phyloP scores from a whole-genome alignment of 2,329 filamentous ascomycete species.

The Bipolaris oryzae region DNA sequence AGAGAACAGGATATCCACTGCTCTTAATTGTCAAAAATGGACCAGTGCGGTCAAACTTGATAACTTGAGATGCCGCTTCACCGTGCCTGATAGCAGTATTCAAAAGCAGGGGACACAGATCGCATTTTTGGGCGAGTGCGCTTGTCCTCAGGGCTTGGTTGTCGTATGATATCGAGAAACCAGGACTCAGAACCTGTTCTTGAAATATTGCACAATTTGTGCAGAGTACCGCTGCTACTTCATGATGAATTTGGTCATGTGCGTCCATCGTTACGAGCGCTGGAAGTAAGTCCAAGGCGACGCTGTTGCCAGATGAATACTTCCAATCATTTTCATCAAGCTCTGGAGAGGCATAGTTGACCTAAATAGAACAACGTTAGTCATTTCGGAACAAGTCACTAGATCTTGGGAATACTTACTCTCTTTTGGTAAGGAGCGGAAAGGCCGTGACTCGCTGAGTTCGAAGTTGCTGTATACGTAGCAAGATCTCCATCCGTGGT shows the following conservation, averaged over 20 bases:
- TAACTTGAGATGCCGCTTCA: background rate
- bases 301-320: background rate
- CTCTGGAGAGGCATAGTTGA: slow-evolving; percentile 4
- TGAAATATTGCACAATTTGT: background rate
- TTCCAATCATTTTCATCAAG: slow-evolving; percentile 11
- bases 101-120: background rate
- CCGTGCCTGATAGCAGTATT: background rate
- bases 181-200: background rate
- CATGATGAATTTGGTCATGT: background rate
- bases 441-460: background rate
- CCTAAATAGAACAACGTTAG: background rate
- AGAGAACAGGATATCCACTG: background rate
- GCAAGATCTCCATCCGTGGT: background rate
- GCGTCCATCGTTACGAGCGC: background rate
- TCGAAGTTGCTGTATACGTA: background rate
- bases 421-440: background rate
- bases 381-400: background rate
- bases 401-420: background rate
- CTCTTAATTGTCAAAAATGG: background rate
- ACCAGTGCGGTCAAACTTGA: slow-evolving; percentile 3
- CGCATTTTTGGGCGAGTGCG: background rate
- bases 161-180: background rate
- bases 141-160: background rate
- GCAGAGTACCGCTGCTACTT: background rate
- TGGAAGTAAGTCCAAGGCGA: background rate